Conservation (phyloP, 352 stramenopile genomes). For the Pythium apleroticum region DNA sequence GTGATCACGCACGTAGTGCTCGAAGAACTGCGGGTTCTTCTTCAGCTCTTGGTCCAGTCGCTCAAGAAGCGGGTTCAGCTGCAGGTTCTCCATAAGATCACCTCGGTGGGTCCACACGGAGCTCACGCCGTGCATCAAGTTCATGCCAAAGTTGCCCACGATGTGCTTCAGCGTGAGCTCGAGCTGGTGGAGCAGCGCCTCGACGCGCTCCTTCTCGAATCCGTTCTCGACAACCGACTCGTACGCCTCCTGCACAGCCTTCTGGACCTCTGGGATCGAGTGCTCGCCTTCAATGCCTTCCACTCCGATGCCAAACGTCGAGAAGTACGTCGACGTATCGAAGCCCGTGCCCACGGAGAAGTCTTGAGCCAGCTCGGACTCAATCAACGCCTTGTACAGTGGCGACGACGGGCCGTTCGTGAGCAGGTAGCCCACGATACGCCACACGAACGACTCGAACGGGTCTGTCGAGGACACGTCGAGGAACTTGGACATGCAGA, state of each 20-base stretch:
- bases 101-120: slow-evolving; percentile 72
- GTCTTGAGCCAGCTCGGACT: slow-evolving; percentile 72
- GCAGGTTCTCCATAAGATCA: slow-evolving; percentile 61
- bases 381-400: slow-evolving; percentile 83
- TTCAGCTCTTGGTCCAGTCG: slow-evolving; percentile 61
- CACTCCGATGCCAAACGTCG: slow-evolving; percentile 76
- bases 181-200: slow-evolving; percentile 74
- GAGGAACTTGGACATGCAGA: slow-evolving; percentile 72
- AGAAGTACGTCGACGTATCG: slow-evolving; percentile 76
- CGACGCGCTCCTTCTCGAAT: slow-evolving; percentile 74
- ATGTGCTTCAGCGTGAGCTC: slow-evolving; percentile 86
- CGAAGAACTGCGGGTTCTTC: slow-evolving; percentile 61
- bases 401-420: slow-evolving; percentile 77
- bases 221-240: slow-evolving; percentile 57
- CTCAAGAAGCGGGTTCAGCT: slow-evolving; percentile 69
- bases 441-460: slow-evolving; percentile 78
- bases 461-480: slow-evolving; percentile 64
- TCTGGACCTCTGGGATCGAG: slow-evolving; percentile 57
- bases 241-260: slow-evolving; percentile 53
- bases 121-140: slow-evolving; percentile 70
- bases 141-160: slow-evolving; percentile 78
- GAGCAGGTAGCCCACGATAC: slow-evolving; percentile 75
- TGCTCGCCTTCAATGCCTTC: slow-evolving; percentile 62
- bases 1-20: slow-evolving; percentile 55
- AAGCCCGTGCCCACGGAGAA: slow-evolving; percentile 79